These are phyloP conservation scores for Naumovozyma baii DNA, from an alignment of 805 yeast genomes.

Conservation along the genomic window DNA sequence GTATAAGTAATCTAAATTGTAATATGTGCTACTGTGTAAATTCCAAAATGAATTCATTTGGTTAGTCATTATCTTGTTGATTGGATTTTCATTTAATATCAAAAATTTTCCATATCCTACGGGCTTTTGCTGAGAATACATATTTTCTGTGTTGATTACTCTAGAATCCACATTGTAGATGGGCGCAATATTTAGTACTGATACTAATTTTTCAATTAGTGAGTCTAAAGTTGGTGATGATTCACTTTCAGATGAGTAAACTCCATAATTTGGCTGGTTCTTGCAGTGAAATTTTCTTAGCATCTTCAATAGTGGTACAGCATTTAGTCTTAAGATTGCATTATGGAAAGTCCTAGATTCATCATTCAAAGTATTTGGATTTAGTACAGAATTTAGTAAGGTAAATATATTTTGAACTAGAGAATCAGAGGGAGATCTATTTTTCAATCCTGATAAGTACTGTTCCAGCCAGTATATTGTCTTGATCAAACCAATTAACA, in stretches of 20 bases:
- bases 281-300: constrained; percentile 17
- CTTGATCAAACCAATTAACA: constrained; percentile 48
- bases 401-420: constrained; percentile 30
- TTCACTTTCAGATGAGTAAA: constrained; percentile 25
- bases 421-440: constrained; percentile 18
- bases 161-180: constrained; percentile 25
- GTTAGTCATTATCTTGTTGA: constrained; percentile 26
- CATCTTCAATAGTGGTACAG: constrained; percentile 18
- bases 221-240: constrained; percentile 21
- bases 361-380: constrained; percentile 36
- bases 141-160: constrained; percentile 14
- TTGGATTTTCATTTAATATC: constrained; percentile 23
- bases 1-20: constrained; percentile 25
- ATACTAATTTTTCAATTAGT: constrained; percentile 16
- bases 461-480: constrained; percentile 42
- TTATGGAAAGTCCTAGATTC: constrained; percentile 39
- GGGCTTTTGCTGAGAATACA: constrained; percentile 23
- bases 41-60: constrained; percentile 31
- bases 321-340: constrained; percentile 30
- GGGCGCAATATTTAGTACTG: constrained; percentile 18
- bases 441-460: constrained; percentile 30
- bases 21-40: constrained; percentile 30
- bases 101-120: constrained; percentile 18
- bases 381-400: constrained; percentile 33
- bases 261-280: constrained; percentile 23